Conservation (phyloP, 306 rosid species). For the Cucurbita argyrosperma region DNA sequence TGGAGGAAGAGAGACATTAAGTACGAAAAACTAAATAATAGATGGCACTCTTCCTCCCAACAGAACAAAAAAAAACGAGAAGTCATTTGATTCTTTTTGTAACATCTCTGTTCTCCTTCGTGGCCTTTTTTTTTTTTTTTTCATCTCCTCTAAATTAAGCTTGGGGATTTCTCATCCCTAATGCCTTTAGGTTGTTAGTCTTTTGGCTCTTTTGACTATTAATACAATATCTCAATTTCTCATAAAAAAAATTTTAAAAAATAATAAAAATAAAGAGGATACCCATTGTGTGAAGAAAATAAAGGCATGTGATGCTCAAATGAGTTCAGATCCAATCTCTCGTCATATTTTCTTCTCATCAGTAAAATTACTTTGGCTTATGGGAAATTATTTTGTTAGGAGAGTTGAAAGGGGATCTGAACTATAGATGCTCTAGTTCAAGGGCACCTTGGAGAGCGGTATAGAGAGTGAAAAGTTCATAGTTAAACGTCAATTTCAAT, state of each 20-base stretch:
- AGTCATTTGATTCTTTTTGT: not conserved
- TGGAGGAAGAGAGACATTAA: conserved; percentile 26
- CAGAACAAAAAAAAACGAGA: not conserved
- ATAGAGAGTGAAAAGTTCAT: not conserved
- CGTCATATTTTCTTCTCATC: not conserved
- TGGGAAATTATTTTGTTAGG: not conserved
- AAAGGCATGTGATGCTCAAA: not conserved
- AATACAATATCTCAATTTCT: not conserved
- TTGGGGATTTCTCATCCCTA: not conserved
- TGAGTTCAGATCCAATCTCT: not conserved
- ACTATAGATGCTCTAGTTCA: not conserved
- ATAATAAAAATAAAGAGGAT: not conserved
- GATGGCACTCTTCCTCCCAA: conserved; percentile 30
- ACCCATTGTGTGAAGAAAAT: not conserved
- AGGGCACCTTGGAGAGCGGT: not conserved
- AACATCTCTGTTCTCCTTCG: not conserved
- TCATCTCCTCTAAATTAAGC: not conserved
- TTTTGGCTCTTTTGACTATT: not conserved
- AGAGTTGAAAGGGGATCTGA: not conserved
- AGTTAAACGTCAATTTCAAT: not conserved
- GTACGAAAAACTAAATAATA: conserved; percentile 39
- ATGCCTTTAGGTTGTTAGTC: not conserved
- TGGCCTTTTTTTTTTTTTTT: not conserved
- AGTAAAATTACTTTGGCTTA: not conserved
- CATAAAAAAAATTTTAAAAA: not conserved